Evolutionary conservation across 805 yeast genomes (phyloP), one percentile per base, ranked within the genome.

Genomic region (Candida succiphila): DNA sequence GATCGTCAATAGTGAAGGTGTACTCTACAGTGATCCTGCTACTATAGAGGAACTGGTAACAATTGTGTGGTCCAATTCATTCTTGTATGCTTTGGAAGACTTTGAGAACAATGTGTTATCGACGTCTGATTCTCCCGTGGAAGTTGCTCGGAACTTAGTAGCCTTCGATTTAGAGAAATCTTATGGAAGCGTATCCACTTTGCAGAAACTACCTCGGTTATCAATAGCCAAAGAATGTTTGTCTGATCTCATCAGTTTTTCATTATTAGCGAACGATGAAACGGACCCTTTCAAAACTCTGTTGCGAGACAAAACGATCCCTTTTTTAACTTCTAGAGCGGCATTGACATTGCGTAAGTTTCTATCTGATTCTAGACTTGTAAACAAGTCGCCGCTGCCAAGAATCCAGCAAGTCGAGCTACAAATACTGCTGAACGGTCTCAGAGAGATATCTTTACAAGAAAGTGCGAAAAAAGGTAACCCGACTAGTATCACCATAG

Each of bases 331-430:
- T 0, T 63, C 75, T 15, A 63, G 95, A 27, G 58, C 70, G 18
- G 73, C 81, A 0, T 65, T 82, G 39, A 67, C 74, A 0, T 54
- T 88, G 29, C 64, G 80, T 35, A 71, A 80, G 37, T 77, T 72
- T 39, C 59, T 82, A 6, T 72, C 79, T 13, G 87, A 82, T 41
- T 70, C 67, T 32, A 69, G 65, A 22, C 55, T 87, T 10, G 49
- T 78, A 5, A 72, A 75, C 24, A 60, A 53, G 21, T 69, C 69
- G 33, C 96, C 96, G 1, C 59, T 82, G 13, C 72, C 89, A 0
- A 63, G 68, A 26, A 52, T 82, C 7, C 85, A 84, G 42, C 71
- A 71, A 34, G 54, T 59, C 5, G 97, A 88, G 50, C 46, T 87
- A n/a, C 40, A 42, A 10, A 44, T 60, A 0, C 45, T 75, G 5